These are phyloP conservation scores for Scheffersomyces lignicola DNA, from an alignment of 1,139 yeast species.

Conservation along the genomic window DNA sequence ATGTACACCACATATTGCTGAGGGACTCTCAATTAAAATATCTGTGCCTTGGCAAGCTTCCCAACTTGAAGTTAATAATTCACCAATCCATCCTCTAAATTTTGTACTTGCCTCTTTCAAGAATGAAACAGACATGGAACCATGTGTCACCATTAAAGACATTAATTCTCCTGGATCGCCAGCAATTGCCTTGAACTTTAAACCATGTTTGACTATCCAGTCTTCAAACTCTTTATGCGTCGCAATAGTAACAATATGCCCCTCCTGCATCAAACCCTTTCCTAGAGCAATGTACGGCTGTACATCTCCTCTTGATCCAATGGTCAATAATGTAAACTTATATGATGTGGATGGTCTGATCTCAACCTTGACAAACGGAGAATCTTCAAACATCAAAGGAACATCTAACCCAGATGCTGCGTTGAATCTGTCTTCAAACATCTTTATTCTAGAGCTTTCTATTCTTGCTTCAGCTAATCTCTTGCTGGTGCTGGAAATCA, in stretches of 20 bases:
- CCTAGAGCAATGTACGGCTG: slow-evolving; percentile 95
- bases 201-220: slow-evolving; percentile 70
- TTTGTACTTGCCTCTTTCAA: slow-evolving; percentile 78
- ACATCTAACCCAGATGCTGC: slow-evolving; percentile 62
- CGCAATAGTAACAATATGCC: slow-evolving; percentile 81
- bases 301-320: slow-evolving; percentile 95
- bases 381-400: slow-evolving; percentile 67
- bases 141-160: slow-evolving; percentile 91
- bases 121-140: slow-evolving; percentile 80
- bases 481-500: background rate
- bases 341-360: slow-evolving; percentile 54
- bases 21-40: slow-evolving; percentile 86
- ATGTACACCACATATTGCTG: slow-evolving; percentile 94
- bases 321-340: slow-evolving; percentile 73
- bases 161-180: slow-evolving; percentile 93
- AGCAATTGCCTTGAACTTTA: slow-evolving; percentile 73
- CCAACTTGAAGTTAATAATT: slow-evolving; percentile 73
- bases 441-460: slow-evolving; percentile 53
- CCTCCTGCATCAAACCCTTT: slow-evolving; percentile 72
- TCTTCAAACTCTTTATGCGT: slow-evolving; percentile 79
- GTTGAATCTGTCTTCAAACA: slow-evolving; percentile 63
- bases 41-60: slow-evolving; percentile 83
- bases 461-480: slow-evolving; percentile 24
- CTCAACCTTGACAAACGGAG: slow-evolving; percentile 55
- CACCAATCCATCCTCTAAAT: slow-evolving; percentile 79